phyloP scores from a whole-genome alignment of 495 filamentous ascomycete species.

The Aspergillus sparsus region DNA sequence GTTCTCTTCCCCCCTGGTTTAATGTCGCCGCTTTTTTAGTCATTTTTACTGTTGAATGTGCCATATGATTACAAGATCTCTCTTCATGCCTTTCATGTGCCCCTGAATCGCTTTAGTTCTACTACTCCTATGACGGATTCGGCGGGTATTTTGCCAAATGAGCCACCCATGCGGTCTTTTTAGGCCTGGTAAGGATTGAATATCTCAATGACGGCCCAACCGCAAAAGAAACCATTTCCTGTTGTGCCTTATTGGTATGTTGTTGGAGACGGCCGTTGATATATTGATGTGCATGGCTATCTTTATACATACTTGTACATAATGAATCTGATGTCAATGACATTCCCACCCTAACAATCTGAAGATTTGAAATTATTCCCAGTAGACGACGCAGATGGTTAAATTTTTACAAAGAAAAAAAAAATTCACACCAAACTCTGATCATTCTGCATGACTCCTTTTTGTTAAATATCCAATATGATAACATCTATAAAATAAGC shows the following conservation, averaged over 20 bases:
- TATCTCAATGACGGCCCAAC: not conserved
- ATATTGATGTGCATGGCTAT: conserved; percentile 17
- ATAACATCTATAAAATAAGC: conserved; percentile 55
- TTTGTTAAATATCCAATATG: not conserved
- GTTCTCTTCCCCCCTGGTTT: conserved; percentile 1
- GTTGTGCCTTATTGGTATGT: conserved; percentile 3
- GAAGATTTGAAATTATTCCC: not conserved
- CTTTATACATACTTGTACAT: conserved; percentile 18
- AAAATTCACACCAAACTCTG: too few species aligned
- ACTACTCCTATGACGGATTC: not conserved
- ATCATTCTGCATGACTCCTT: too few species aligned
- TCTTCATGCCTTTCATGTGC: conserved; percentile 7
- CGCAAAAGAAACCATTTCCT: not conserved
- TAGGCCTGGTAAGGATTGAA: not conserved
- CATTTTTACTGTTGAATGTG: conserved; percentile 3
- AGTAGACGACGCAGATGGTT: too few species aligned
- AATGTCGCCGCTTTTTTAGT: not conserved
- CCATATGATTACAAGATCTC: conserved; percentile 6
- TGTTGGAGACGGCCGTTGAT: conserved; percentile 5
- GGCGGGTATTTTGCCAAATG: conserved; percentile 6
- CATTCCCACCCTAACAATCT: not conserved
- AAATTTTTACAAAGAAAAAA: too few species aligned
- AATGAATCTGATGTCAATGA: conserved; percentile 12
- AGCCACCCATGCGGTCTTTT: not conserved
- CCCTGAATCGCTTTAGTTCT: not conserved